phyloP scores from a whole-genome alignment of 495 filamentous ascomycete genomes.

The Staphylotrichum longicolle region DNA sequence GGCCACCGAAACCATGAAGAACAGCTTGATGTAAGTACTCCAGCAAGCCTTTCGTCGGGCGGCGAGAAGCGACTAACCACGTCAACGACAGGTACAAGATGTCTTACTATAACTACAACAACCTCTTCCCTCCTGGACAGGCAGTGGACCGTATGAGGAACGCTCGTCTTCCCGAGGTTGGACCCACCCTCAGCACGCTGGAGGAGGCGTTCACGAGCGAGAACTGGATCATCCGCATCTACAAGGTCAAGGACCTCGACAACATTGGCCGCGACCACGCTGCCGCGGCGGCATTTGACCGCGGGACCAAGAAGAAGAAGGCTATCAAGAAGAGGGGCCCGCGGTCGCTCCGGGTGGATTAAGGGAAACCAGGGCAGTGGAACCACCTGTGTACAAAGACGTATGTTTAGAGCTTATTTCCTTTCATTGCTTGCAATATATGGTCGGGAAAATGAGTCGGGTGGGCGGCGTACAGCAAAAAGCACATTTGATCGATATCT shows the following conservation, averaged over 20 bases:
- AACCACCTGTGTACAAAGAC: conserved; percentile 20
- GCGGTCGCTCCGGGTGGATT: conserved; percentile 80
- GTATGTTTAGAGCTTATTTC: conserved; percentile 26
- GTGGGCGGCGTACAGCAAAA: conserved; percentile 30
- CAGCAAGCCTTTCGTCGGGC: conserved; percentile 1
- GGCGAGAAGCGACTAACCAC: conserved; percentile 35
- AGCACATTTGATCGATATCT: conserved; percentile 17
- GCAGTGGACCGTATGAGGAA: conserved; percentile 89
- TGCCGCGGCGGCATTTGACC: conserved; percentile 81
- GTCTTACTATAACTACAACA: conserved; percentile 98
- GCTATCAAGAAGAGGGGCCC: conserved; percentile 73
- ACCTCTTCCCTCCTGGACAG: conserved; percentile 88
- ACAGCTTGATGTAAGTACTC: conserved; percentile 89
- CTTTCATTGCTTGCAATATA: conserved; percentile 18
- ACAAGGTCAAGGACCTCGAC: conserved; percentile 98
- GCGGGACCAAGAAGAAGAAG: conserved; percentile 93
- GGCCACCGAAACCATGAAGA: conserved; percentile 97
- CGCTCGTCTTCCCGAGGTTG: conserved; percentile 74
- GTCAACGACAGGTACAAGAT: conserved; percentile 85
- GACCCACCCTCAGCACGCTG: conserved; percentile 80
- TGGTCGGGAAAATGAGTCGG: conserved; percentile 23
- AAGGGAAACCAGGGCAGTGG: conserved; percentile 27
- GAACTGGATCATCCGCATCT: conserved; percentile 99
- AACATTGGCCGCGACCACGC: conserved; percentile 90
- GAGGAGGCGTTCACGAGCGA: conserved; percentile 99